A percentile compares a stretch with the other conserved stretches of the same genome.
Conservation (phyloP, 495 filamentous ascomycete genomes). For the Lineolata rhizophorae region DNA sequence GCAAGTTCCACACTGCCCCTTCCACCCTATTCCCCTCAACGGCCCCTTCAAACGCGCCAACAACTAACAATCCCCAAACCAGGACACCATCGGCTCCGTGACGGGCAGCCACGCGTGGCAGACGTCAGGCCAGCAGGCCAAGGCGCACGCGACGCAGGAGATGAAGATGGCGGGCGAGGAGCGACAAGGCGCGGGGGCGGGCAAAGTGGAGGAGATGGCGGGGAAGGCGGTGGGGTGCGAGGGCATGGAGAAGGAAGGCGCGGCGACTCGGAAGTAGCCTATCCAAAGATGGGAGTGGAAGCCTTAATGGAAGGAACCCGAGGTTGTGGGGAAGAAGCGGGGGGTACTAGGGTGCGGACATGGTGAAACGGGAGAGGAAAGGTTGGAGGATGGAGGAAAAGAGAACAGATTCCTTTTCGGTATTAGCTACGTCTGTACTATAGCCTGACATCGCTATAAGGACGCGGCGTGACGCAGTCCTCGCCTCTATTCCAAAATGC, state of each 20-base stretch:
- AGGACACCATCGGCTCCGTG: constrained; percentile 15
- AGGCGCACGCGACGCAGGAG: constrained; percentile 13
- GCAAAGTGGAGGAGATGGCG: constrained; percentile 17
- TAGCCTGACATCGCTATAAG: too few relatives aligned
- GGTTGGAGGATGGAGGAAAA: too few relatives aligned
- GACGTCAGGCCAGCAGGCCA: constrained; percentile 13
- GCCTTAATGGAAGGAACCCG: too few relatives aligned
- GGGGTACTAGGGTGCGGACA: too few relatives aligned
- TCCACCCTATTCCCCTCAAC: neutral
- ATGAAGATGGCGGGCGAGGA: constrained; percentile 18
- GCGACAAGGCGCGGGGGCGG: constrained; percentile 15
- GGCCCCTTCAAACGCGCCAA: neutral
- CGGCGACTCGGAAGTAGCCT: too few relatives aligned
- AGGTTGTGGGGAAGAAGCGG: too few relatives aligned
- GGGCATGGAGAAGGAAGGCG: constrained; percentile 20
- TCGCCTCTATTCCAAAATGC: too few relatives aligned
- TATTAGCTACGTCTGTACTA: too few relatives aligned
- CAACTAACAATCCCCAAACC: neutral
- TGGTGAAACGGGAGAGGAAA: too few relatives aligned
- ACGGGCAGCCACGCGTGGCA: constrained; percentile 17
- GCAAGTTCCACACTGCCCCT: constrained; percentile 7
- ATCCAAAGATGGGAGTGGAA: too few relatives aligned
- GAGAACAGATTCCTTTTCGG: too few relatives aligned
- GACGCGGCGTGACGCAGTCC: too few relatives aligned
- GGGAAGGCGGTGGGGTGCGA: constrained; percentile 18